Evolutionary conservation across 2,329 filamentous ascomycete species (phyloP), one percentile per base, ranked within the genome.

Genomic region (Teratosphaeria zuluensis): DNA sequence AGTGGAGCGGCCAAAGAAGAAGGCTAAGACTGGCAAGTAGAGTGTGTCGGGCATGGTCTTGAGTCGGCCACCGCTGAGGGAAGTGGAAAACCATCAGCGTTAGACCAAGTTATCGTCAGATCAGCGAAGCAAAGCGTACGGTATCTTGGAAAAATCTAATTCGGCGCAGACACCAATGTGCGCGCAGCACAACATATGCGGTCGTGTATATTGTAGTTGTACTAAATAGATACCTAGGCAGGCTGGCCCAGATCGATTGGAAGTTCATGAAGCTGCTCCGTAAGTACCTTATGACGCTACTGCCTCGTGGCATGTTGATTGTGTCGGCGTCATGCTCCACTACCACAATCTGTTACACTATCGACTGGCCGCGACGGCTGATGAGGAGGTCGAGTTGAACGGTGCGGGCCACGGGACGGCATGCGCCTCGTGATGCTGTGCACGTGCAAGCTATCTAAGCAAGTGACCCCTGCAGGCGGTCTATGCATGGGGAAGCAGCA

Each of bases 1-100:
- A 65, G 79, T 79, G 56, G 76, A 81, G 70, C 76, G 82, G 65
- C 83, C 83, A 14, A 85, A 84, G 76, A 86, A 86, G 77, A 86
- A 86, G 76, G 76, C 77, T 60, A 86, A 86, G 76, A 79, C 73
- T 14, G 63, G 64, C 55, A 63, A 63, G 57, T 63, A 58, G 56
- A 51, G 24, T 19, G 31, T 31, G 53, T n/a, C 21, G 31, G 33
- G 42, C 42, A 6, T 19, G 21, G 42, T 48, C 42, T n/a, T 19
- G 19, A n/a, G 42, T n/a, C 42, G 42, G 32, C 42, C 8, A 21
- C 42, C 42, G n/a, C n/a, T 48, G 42, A 21, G 19, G 42, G 42
- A 48, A 19, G 19, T 48, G 42, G 19, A 21, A 19, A 48, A 48
- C 19, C 35, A 8, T 21, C 16, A 21, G 42, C 42, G 42, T 48